Evolutionary conservation across 163 green algal species (phyloP).

Genomic region (Coccomyxa subellipsoidea): DNA sequence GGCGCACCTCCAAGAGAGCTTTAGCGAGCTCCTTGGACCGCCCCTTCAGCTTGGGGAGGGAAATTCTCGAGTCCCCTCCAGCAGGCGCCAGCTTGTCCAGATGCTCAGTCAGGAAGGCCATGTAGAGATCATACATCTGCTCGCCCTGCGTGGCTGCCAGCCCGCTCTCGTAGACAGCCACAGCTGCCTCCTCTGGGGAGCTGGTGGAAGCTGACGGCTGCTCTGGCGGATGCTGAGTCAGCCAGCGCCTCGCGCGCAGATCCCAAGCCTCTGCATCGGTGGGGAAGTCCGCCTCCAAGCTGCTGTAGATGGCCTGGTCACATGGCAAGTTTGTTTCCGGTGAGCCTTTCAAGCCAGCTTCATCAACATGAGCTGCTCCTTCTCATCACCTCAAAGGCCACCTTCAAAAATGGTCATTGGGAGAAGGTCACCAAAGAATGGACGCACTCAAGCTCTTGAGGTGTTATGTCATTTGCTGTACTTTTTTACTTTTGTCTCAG

Average conservation of each 20-base stretch:
- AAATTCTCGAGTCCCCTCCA: neutral
- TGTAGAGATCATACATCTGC: slow-evolving; percentile 29
- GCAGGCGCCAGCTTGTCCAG: neutral
- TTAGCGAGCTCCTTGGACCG: slow-evolving; percentile 4
- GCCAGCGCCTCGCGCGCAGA: slow-evolving; percentile 35
- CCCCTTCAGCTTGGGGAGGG: neutral
- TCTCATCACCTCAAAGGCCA: neutral
- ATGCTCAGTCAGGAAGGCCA: slow-evolving; percentile 35
- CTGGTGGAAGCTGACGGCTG: neutral
- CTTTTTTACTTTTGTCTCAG: too few relatives aligned
- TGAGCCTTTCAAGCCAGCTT: neutral
- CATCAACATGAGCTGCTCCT: neutral
- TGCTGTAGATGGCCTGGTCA: slow-evolving; percentile 39
- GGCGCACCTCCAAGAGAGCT: slow-evolving; percentile 27
- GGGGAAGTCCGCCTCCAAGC: slow-evolving; percentile 43
- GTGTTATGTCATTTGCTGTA: too few relatives aligned
- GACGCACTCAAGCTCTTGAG: neutral
- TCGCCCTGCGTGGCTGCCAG: slow-evolving; percentile 12
- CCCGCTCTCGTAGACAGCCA: slow-evolving; percentile 24
- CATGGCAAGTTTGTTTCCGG: neutral
- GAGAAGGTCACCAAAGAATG: neutral
- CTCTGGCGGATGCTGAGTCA: neutral
- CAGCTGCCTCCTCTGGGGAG: slow-evolving; percentile 1
- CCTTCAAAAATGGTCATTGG: neutral
- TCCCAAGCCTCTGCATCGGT: slow-evolving; percentile 39